phyloP scores from a whole-genome alignment of 345 rosid species.

The Dipteronia sinensis region DNA sequence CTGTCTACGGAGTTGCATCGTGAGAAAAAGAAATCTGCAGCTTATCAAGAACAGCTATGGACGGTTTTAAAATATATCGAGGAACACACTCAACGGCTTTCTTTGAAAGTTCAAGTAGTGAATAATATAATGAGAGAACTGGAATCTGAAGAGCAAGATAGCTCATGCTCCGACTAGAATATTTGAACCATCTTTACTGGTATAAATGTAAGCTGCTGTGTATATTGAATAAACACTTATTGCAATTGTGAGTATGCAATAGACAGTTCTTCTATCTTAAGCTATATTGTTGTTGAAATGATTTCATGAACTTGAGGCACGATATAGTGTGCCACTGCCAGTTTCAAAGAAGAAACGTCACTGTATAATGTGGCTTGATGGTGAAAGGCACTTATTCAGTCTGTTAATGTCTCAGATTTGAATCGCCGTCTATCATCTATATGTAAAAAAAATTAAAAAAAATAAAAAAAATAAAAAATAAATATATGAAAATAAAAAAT shows the following conservation, averaged over 20 bases:
- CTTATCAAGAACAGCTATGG: conserved; percentile 35
- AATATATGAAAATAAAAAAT: no score
- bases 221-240: background rate
- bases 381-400: no score
- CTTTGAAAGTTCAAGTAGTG: conserved; percentile 36
- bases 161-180: conserved; percentile 22
- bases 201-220: background rate
- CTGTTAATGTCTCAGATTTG: no score
- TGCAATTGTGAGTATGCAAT: background rate
- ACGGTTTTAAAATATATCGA: conserved; percentile 32
- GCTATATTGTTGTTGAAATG: background rate
- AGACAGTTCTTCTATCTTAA: background rate
- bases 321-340: no score
- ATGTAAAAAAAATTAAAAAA: no score
- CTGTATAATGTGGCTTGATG: no score
- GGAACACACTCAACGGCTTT: conserved; percentile 39
- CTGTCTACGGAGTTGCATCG: conserved; percentile 42
- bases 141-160: conserved; percentile 32
- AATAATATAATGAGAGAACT: conserved; percentile 30
- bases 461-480: no score
- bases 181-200: background rate
- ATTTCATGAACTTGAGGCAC: background rate
- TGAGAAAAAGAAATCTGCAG: conserved; percentile 45
- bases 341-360: no score
- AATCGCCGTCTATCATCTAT: no score